Evolutionary conservation across 75 land plant species (phyloP).

Genomic region (Cryptomeria japonica): DNA sequence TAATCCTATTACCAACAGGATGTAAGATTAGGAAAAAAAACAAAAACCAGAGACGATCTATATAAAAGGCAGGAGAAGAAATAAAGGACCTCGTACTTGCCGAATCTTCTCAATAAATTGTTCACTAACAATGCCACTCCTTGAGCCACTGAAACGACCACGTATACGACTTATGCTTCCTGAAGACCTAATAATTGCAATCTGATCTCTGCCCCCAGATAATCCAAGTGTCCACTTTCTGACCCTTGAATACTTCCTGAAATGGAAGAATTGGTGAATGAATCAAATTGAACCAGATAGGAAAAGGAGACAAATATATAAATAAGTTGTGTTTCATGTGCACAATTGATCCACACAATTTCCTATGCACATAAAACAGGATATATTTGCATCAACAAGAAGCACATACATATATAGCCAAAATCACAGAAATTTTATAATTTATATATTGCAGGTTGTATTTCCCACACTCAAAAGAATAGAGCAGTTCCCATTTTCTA

Average conservation of each 20-base stretch:
- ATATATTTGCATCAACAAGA: neutral
- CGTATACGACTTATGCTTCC: constrained; percentile 82
- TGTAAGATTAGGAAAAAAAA: neutral
- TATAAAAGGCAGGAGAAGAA: constrained; percentile 3
- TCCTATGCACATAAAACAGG: neutral
- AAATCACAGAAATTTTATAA: neutral
- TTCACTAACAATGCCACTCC: constrained; percentile 78
- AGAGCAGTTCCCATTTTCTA: neutral
- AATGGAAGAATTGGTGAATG: neutral
- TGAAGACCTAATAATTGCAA: constrained; percentile 91
- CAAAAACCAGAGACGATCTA: neutral
- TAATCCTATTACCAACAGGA: neutral
- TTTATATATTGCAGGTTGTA: neutral
- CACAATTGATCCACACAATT: neutral
- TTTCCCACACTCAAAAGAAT: neutral
- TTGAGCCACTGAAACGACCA: constrained; percentile 53
- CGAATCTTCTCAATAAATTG: constrained; percentile 89
- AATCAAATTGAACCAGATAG: neutral
- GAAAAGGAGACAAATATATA: neutral
- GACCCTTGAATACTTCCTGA: constrained; percentile 87
- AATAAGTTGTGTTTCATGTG: neutral
- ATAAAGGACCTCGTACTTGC: constrained; percentile 64
- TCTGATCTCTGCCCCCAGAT: constrained; percentile 66
- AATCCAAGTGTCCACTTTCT: constrained; percentile 88
- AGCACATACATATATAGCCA: neutral